Conservation (phyloP, 2,329 filamentous ascomycete genomes). For the Coniochaeta sp. region DNA sequence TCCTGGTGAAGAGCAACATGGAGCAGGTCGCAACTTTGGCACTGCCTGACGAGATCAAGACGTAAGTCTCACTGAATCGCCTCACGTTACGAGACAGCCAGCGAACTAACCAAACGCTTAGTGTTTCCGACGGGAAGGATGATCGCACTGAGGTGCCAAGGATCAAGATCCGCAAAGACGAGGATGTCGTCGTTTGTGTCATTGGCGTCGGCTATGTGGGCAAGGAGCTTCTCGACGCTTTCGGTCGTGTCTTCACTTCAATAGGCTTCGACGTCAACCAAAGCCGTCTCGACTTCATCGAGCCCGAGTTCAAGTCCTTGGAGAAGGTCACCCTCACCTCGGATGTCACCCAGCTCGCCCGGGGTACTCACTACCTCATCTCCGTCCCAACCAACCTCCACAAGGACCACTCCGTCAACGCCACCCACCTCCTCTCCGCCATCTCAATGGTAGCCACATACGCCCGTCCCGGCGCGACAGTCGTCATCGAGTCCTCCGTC, state of each 20-base stretch:
- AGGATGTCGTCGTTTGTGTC: constrained; percentile 14
- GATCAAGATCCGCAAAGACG: neutral
- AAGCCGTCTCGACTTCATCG: constrained; percentile 26
- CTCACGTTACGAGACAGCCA: no score
- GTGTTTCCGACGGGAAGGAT: neutral
- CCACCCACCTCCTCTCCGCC: constrained; percentile 37
- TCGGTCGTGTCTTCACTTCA: constrained; percentile 31
- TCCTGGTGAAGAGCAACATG: neutral
- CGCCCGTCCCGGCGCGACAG: constrained; percentile 34
- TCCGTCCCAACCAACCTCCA: constrained; percentile 44
- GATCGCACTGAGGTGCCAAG: neutral
- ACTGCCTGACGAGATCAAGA: neutral
- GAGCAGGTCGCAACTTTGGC: neutral
- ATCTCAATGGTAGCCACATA: constrained; percentile 31
- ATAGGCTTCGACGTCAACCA: constrained; percentile 42
- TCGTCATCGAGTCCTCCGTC: constrained; percentile 48
- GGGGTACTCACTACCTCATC: constrained; percentile 45
- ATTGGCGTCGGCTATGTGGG: constrained; percentile 49
- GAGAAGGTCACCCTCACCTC: constrained; percentile 29
- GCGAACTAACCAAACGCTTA: neutral
- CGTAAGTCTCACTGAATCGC: no score
- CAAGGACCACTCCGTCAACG: constrained; percentile 38
- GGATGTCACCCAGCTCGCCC: constrained; percentile 26
- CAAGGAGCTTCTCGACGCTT: constrained; percentile 37
- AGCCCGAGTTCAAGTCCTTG: constrained; percentile 18